These are phyloP conservation scores for Pezicula radicicola DNA, from an alignment of 2,329 filamentous ascomycete species.

Conservation along the genomic window DNA sequence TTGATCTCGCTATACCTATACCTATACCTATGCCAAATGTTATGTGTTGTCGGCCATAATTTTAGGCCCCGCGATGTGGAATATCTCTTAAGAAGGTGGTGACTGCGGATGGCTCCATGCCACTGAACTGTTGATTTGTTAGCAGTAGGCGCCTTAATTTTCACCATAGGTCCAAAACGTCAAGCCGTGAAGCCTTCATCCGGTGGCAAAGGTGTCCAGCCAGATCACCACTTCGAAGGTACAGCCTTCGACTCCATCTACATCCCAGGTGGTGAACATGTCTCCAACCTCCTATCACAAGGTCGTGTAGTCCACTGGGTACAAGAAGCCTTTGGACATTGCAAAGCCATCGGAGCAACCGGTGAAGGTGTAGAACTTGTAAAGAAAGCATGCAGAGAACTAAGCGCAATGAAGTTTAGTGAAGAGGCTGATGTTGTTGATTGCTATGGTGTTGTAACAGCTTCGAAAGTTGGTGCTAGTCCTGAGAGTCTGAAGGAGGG, in stretches of 20 bases:
- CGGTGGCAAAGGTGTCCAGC: constrained; percentile 49
- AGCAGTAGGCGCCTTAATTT: constrained; percentile 61
- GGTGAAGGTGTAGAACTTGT: constrained; percentile 70
- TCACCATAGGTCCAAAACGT: constrained; percentile 69
- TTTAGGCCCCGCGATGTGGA: no score
- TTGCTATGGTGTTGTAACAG: constrained; percentile 76
- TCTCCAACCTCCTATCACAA: constrained; percentile 62
- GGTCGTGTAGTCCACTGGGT: constrained; percentile 76
- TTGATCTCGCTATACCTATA: no score
- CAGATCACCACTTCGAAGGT: constrained; percentile 78
- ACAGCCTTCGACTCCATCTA: constrained; percentile 80
- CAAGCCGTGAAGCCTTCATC: constrained; percentile 52
- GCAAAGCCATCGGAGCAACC: constrained; percentile 75
- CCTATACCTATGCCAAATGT: no score
- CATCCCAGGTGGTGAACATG: constrained; percentile 66
- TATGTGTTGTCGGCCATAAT: no score
- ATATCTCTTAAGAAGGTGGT: no score
- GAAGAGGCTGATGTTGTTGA: constrained; percentile 47
- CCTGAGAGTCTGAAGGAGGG: constrained; percentile 59
- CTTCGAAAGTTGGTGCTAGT: constrained; percentile 39
- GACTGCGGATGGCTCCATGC: no score
- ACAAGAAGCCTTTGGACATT: constrained; percentile 76
- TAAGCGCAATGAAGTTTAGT: constrained; percentile 46
- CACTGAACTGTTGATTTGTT: constrained; percentile 33
- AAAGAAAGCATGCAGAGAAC: constrained; percentile 35